Evolutionary conservation across 768 basidiomycete genomes (phyloP).

Genomic region (Hemileccinum rubropunctum): DNA sequence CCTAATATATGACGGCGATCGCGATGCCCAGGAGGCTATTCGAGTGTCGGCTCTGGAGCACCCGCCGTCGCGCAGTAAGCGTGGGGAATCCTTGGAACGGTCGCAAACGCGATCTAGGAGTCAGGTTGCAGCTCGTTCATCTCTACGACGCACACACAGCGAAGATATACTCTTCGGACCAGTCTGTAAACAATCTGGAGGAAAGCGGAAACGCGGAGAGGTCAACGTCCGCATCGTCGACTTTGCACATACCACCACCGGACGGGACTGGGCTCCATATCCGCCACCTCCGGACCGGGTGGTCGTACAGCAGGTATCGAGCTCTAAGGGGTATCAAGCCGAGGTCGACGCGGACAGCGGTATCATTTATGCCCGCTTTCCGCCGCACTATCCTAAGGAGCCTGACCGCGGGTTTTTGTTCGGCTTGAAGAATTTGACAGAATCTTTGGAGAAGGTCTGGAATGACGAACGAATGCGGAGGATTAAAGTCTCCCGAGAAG

Average conservation of each 20-base stretch:
- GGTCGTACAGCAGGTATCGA: constrained; percentile 45
- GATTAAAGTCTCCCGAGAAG: constrained; percentile 61
- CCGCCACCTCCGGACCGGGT: constrained; percentile 44
- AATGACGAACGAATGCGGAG: constrained; percentile 75
- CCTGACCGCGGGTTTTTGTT: constrained; percentile 95
- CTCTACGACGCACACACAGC: constrained; percentile 71
- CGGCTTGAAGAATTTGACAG: constrained; percentile 79
- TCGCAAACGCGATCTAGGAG: constrained; percentile 40
- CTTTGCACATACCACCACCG: constrained; percentile 98
- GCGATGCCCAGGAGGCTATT: constrained; percentile 78
- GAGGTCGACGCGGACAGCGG: constrained; percentile 82
- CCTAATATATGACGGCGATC: constrained; percentile 96
- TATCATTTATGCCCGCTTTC: constrained; percentile 87
- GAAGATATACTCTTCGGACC: constrained; percentile 76
- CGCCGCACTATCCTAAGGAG: constrained; percentile 83
- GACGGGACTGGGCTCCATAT: constrained; percentile 80
- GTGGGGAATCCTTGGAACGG: constrained; percentile 77
- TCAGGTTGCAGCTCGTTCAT: constrained; percentile 39
- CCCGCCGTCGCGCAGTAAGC: constrained; percentile 63
- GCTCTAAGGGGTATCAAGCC: constrained; percentile 75
- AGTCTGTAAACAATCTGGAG: constrained; percentile 56
- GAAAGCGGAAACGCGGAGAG: constrained; percentile 82
- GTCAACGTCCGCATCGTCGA: constrained; percentile 96
- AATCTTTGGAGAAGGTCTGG: constrained; percentile 81
- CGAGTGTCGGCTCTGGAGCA: constrained; percentile 60